A percentile compares a stretch with the other conserved stretches of the same genome.
Conservation (phyloP, 768 basidiomycete species). For the Leccinellum albellum region DNA sequence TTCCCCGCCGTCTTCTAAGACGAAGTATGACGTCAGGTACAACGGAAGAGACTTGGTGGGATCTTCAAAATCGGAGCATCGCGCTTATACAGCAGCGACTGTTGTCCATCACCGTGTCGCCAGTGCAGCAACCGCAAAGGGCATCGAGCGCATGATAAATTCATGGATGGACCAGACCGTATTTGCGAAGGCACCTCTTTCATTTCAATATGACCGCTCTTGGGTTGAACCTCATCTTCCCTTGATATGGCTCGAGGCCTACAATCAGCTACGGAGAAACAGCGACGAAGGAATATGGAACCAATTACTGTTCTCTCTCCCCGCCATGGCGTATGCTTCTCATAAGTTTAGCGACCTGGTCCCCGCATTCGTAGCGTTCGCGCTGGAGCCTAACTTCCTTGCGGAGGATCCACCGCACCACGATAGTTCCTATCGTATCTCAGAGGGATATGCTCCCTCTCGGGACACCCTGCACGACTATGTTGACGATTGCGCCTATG, state of each 20-base stretch:
- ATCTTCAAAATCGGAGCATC: conserved; percentile 5
- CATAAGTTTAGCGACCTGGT: conserved; percentile 13
- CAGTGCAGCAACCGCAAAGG: neutral
- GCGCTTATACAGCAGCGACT: conserved; percentile 16
- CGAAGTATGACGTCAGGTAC: conserved; percentile 9
- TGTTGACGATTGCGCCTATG: neutral
- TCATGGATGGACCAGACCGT: conserved; percentile 1
- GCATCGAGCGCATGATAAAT: conserved; percentile 6
- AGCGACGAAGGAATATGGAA: conserved; percentile 7
- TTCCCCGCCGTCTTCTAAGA: neutral
- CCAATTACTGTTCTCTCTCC: conserved; percentile 30
- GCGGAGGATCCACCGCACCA: conserved; percentile 15
- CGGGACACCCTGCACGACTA: neutral
- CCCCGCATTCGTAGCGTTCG: conserved; percentile 32
- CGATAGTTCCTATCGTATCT: conserved; percentile 7
- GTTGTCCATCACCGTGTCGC: neutral
- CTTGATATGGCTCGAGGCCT: conserved; percentile 26
- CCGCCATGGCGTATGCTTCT: conserved; percentile 31
- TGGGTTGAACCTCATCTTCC: conserved; percentile 27
- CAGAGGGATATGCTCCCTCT: conserved; percentile 8
- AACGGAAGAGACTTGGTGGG: conserved; percentile 7
- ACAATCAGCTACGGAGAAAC: conserved; percentile 22
- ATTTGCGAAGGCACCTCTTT: neutral
- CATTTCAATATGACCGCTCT: conserved; percentile 23
- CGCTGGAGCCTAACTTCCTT: conserved; percentile 6